phyloP scores from a whole-genome alignment of 768 basidiomycete species.

The Mycena capillaripes region DNA sequence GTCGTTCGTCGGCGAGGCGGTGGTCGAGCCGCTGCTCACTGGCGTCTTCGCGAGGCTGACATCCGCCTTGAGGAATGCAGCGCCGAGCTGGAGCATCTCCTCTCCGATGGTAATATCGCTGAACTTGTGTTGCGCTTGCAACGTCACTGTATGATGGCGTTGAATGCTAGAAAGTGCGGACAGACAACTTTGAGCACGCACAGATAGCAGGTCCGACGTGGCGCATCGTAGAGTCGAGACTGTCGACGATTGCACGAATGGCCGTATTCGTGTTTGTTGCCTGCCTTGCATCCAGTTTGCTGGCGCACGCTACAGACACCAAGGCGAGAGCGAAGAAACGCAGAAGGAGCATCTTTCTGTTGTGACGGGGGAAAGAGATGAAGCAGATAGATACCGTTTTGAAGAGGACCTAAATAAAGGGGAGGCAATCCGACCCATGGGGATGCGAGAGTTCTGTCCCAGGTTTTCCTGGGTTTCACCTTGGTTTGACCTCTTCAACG shows the following conservation, averaged over 20 bases:
- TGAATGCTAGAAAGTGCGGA: neutral
- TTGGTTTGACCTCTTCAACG: no score
- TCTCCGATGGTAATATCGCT: constrained; percentile 15
- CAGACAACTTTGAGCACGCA: neutral
- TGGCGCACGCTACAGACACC: constrained; percentile 1
- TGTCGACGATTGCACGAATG: constrained; percentile 13
- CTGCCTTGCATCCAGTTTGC: constrained; percentile 16
- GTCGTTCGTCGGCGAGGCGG: constrained; percentile 34
- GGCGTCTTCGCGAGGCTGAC: constrained; percentile 18
- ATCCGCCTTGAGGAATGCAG: constrained; percentile 12
- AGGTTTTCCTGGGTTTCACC: no score
- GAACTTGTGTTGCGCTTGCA: constrained; percentile 22
- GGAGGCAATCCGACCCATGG: neutral
- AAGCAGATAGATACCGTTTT: neutral
- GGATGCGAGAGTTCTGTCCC: neutral
- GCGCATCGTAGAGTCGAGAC: constrained; percentile 13
- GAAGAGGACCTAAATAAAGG: neutral
- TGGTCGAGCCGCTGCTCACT: constrained; percentile 32
- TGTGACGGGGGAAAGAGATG: neutral
- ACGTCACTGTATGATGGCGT: constrained; percentile 15
- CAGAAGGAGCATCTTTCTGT: neutral
- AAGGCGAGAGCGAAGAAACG: constrained; percentile 10
- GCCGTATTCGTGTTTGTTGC: constrained; percentile 16
- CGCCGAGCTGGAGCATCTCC: constrained; percentile 12
- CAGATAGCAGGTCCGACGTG: constrained; percentile 14